Percentiles rank a stretch among this genome's conserved stretches.
phyloP scores from a whole-genome alignment of 768 basidiomycete genomes.

The Pulveroboletus frians region DNA sequence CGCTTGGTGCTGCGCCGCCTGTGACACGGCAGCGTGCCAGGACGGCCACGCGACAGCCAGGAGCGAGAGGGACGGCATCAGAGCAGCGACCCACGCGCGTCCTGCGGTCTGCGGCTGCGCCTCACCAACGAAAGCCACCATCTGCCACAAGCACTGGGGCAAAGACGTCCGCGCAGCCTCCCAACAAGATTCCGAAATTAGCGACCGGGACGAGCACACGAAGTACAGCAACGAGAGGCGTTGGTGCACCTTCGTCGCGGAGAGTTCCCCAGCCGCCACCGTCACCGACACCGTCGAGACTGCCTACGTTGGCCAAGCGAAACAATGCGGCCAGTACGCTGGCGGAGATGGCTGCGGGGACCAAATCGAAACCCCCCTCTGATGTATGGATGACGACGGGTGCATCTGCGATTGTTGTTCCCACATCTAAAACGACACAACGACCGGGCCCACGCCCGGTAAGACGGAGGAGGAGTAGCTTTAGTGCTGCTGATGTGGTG shows the following conservation, averaged over 20 bases:
- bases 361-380: constrained; percentile 34
- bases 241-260: constrained; percentile 30
- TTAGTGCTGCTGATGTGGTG: constrained; percentile 81
- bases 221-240: constrained; percentile 37
- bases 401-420: constrained; percentile 61
- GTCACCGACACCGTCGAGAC: constrained; percentile 67
- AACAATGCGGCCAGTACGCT: constrained; percentile 41
- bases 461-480: constrained; percentile 77
- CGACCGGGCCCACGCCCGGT: constrained; percentile 71
- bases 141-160: constrained; percentile 35
- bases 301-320: constrained; percentile 69
- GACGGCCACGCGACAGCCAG: constrained; percentile 36
- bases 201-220: constrained; percentile 48
- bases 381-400: constrained; percentile 79
- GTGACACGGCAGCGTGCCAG: constrained; percentile 29
- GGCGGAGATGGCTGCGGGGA: constrained; percentile 43
- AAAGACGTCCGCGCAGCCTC: constrained; percentile 41
- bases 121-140: constrained; percentile 51
- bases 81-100: constrained; percentile 72
- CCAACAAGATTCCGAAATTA: constrained; percentile 69
- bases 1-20: constrained; percentile 48
- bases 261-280: constrained; percentile 45
- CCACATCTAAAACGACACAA: constrained; percentile 59
- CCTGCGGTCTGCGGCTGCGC: constrained; percentile 61
- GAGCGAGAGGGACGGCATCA: constrained; percentile 53